Conservation (phyloP, 1,284 basidiomycete species). For the Cerrena zonata region DNA sequence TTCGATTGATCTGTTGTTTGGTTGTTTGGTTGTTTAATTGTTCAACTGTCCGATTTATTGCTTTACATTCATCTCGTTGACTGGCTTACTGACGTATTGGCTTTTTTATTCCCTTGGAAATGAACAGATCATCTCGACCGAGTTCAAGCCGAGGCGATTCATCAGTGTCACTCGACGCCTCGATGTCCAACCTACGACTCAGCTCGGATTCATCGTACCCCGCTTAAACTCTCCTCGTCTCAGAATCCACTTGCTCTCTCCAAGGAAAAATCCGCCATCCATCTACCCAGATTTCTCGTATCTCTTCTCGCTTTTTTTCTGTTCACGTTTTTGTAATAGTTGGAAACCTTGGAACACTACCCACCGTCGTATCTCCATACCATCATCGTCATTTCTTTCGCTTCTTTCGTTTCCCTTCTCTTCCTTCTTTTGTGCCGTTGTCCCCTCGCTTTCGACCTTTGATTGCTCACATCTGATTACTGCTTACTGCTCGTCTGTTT, state of each 20-base stretch:
- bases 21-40: neutral
- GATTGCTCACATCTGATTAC: neutral
- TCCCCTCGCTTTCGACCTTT: neutral
- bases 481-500: too few relatives aligned
- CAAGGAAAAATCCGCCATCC: neutral
- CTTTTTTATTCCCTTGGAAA: conserved; percentile 1
- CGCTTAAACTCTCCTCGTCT: neutral
- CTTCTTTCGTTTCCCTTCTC: neutral
- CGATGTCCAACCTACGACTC: conserved; percentile 18
- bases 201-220: neutral
- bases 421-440: neutral
- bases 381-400: neutral
- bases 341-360: neutral
- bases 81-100: neutral
- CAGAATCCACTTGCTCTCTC: neutral
- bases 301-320: neutral
- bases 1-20: neutral
- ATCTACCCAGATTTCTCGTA: neutral
- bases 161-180: conserved; percentile 19
- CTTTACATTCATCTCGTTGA: neutral
- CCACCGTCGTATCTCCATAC: neutral
- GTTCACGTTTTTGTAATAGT: neutral
- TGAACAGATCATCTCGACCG: conserved; percentile 30
- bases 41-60: conserved; percentile 5
- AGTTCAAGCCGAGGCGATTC: conserved; percentile 35